Evolutionary conservation across 345 rosid genomes (phyloP).

Genomic region (Lepidium sativum): DNA sequence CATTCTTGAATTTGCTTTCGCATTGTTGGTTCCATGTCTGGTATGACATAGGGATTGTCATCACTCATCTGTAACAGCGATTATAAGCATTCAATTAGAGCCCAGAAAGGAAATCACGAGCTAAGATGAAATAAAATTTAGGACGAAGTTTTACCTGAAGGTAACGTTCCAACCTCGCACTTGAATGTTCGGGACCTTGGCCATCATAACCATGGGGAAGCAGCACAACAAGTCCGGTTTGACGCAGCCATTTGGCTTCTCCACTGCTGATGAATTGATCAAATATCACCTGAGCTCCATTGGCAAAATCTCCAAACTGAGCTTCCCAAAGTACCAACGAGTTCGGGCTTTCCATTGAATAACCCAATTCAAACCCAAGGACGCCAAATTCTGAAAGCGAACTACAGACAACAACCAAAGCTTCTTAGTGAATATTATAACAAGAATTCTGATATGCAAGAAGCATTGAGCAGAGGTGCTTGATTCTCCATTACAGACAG

Average conservation of each 20-base stretch:
- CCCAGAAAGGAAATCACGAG: not conserved
- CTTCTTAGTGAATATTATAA: not conserved
- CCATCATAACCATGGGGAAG: slow-evolving; percentile 88
- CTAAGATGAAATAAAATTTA: not conserved
- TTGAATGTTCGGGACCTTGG: slow-evolving; percentile 87
- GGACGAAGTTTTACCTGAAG: slow-evolving; percentile 48
- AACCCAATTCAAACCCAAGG: slow-evolving; percentile 79
- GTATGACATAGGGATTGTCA: slow-evolving; percentile 69
- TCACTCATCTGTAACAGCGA: slow-evolving; percentile 62
- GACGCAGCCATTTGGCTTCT: slow-evolving; percentile 81
- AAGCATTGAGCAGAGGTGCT: not conserved
- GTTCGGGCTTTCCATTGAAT: slow-evolving; percentile 80
- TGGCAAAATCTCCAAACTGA: slow-evolving; percentile 79
- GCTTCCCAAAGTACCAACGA: slow-evolving; percentile 79
- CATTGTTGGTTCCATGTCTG: slow-evolving; percentile 74
- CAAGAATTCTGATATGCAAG: not conserved
- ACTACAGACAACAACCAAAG: slow-evolving; percentile 31
- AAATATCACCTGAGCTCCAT: slow-evolving; percentile 81
- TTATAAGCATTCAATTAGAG: slow-evolving; percentile 4
- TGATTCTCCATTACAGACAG: not conserved
- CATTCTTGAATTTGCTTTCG: slow-evolving; percentile 79
- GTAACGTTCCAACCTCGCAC: slow-evolving; percentile 69
- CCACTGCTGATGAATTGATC: slow-evolving; percentile 80
- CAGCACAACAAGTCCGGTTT: slow-evolving; percentile 66
- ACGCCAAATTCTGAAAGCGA: slow-evolving; percentile 83